Conservation (phyloP, 1,139 yeast genomes). For the Zygotorulaspora mrakii region DNA sequence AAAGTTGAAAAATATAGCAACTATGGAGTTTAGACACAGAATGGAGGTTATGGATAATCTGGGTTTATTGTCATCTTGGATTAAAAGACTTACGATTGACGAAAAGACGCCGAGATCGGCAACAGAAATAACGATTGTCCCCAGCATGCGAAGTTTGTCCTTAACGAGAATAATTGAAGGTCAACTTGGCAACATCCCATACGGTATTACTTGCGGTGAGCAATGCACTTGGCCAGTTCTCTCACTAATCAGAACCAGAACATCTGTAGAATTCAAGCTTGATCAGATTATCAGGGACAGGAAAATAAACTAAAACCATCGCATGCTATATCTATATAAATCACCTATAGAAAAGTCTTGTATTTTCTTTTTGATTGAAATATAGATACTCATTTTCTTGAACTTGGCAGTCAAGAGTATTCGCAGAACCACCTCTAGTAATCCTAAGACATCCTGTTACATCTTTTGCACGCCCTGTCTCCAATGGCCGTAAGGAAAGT, state of each 20-base stretch:
- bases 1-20: slow-evolving; percentile 39
- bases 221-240: slow-evolving; percentile 90
- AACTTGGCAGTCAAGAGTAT: slow-evolving; percentile 34
- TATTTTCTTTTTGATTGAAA: slow-evolving; percentile 52
- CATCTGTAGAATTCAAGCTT: slow-evolving; percentile 84
- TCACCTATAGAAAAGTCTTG: slow-evolving; percentile 42
- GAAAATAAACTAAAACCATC: slow-evolving; percentile 40
- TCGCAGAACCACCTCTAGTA: slow-evolving; percentile 49
- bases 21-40: slow-evolving; percentile 78
- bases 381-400: slow-evolving; percentile 64
- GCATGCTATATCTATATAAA: slow-evolving; percentile 4
- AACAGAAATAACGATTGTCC: slow-evolving; percentile 84
- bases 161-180: slow-evolving; percentile 54
- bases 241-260: slow-evolving; percentile 81
- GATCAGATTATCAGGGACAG: slow-evolving; percentile 49
- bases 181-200: slow-evolving; percentile 69
- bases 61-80: slow-evolving; percentile 66
- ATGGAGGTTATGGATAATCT: slow-evolving; percentile 73
- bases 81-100: slow-evolving; percentile 78
- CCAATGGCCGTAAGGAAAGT: slow-evolving; percentile 57
- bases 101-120: slow-evolving; percentile 77
- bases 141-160: slow-evolving; percentile 73
- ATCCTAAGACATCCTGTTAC: slow-evolving; percentile 69
- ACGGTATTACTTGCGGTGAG: slow-evolving; percentile 91
- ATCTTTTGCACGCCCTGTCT: slow-evolving; percentile 80